A percentile compares a stretch with the other conserved stretches of the same genome.
Conservation (phyloP, 1,139 yeast genomes). For the Sugiyamaella japonica region DNA sequence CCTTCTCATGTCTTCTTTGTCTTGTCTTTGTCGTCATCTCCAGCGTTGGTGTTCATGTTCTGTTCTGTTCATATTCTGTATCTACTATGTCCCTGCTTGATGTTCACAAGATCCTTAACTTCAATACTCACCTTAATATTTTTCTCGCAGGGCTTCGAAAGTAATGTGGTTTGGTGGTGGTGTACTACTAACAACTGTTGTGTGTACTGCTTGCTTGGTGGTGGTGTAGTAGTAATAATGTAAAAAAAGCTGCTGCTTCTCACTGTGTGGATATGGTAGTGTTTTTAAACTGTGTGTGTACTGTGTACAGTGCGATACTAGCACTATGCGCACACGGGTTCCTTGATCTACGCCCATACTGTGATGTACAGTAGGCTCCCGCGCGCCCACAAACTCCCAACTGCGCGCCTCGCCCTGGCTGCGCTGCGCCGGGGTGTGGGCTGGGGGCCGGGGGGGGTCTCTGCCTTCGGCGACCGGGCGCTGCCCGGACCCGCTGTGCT, state of each 20-base stretch:
- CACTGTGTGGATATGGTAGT: constrained; percentile 10
- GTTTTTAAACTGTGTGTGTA: constrained; percentile 11
- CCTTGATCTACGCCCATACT: constrained; percentile 12
- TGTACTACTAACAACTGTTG: neutral
- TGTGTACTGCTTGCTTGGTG: neutral
- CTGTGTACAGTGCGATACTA: neutral
- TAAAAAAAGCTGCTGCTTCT: constrained; percentile 5
- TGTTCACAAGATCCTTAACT: neutral
- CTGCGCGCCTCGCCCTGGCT: too few species aligned
- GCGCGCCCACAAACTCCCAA: constrained; percentile 8
- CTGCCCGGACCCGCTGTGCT: neutral
- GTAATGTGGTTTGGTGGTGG: neutral
- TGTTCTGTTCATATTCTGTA: neutral
- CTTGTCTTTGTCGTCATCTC: neutral
- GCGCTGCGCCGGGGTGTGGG: too few species aligned
- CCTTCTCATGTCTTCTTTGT: neutral
- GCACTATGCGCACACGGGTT: neutral
- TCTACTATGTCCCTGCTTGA: neutral
- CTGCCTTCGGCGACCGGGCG: neutral
- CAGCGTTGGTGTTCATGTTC: neutral
- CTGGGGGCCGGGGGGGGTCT: neutral
- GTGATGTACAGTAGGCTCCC: constrained; percentile 3
- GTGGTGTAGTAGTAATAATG: neutral
- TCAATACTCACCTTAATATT: constrained; percentile 8
- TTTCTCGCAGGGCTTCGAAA: constrained; percentile 6